A percentile compares a stretch with the other conserved stretches of the same genome.
Conservation (phyloP, 257 asterid species). For the Paraleonurus japonicus region DNA sequence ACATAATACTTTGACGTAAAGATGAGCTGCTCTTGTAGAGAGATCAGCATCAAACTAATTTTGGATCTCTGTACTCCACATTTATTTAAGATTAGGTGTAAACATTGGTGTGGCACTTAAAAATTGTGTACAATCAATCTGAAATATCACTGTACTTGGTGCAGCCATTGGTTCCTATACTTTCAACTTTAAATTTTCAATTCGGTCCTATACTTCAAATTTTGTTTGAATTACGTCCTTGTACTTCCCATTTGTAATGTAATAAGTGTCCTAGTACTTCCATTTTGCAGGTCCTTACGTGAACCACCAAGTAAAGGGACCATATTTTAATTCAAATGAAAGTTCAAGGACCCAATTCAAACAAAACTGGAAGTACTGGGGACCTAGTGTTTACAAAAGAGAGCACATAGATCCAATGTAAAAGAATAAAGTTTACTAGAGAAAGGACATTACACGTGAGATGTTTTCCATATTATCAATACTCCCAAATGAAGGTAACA, state of each 20-base stretch:
- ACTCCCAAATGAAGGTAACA: neutral
- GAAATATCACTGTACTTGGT: neutral
- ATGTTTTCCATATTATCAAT: neutral
- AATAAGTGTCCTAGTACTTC: neutral
- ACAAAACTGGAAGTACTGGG: neutral
- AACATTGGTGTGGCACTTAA: neutral
- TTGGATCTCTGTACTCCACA: neutral
- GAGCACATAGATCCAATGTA: neutral
- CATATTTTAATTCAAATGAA: neutral
- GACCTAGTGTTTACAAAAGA: neutral
- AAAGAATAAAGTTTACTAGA: neutral
- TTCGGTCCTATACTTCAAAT: neutral
- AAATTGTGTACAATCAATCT: neutral
- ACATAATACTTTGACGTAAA: too few relatives aligned
- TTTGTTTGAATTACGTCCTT: neutral
- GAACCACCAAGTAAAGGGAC: neutral
- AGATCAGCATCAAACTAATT: neutral
- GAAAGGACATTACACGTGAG: neutral
- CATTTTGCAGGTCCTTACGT: neutral
- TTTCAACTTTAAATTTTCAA: neutral
- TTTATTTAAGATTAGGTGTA: neutral
- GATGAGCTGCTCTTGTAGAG: neutral
- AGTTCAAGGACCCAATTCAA: neutral
- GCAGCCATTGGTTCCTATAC: neutral
- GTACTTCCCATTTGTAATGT: neutral